Percentiles rank a stretch among this genome's conserved stretches.
Evolutionary conservation across 805 yeast genomes (phyloP).

Genomic region (Komagataella populi): DNA sequence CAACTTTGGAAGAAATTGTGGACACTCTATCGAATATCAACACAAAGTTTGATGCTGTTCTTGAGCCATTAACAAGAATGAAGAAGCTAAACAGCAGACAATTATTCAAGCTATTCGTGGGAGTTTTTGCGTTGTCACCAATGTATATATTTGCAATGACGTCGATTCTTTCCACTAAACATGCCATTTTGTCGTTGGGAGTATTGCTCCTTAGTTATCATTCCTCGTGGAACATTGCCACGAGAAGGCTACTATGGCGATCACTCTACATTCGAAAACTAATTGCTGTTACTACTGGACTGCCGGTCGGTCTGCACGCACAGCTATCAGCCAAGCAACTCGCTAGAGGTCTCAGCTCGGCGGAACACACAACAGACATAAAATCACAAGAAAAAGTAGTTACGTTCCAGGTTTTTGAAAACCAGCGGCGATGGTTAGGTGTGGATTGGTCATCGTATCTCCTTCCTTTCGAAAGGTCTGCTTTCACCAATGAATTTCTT

Average conservation of each 20-base stretch:
- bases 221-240: slow-evolving; percentile 32
- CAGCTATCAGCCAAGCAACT: neutral
- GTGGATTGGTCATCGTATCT: slow-evolving; percentile 42
- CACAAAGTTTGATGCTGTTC: slow-evolving; percentile 24
- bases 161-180: slow-evolving; percentile 18
- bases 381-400: slow-evolving; percentile 22
- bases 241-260: slow-evolving; percentile 35
- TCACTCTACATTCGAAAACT: slow-evolving; percentile 26
- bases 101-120: slow-evolving; percentile 16
- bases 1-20: slow-evolving; percentile 39
- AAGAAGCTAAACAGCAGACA: slow-evolving; percentile 8
- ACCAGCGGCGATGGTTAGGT: slow-evolving; percentile 51
- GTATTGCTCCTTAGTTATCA: slow-evolving; percentile 26
- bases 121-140: slow-evolving; percentile 26
- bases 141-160: slow-evolving; percentile 23
- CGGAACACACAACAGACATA: slow-evolving; percentile 4
- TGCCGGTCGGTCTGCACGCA: slow-evolving; percentile 8
- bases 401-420: slow-evolving; percentile 36
- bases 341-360: neutral
- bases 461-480: slow-evolving; percentile 37
- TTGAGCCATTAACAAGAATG: slow-evolving; percentile 20
- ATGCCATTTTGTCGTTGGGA: slow-evolving; percentile 23
- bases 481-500: slow-evolving; percentile 29
- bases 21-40: slow-evolving; percentile 31
- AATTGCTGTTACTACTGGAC: slow-evolving; percentile 27